Evolutionary conservation across 2,329 filamentous ascomycete genomes (phyloP), one percentile per base, ranked within the genome.

Genomic region (Teratosphaeriaceae sp.): DNA sequence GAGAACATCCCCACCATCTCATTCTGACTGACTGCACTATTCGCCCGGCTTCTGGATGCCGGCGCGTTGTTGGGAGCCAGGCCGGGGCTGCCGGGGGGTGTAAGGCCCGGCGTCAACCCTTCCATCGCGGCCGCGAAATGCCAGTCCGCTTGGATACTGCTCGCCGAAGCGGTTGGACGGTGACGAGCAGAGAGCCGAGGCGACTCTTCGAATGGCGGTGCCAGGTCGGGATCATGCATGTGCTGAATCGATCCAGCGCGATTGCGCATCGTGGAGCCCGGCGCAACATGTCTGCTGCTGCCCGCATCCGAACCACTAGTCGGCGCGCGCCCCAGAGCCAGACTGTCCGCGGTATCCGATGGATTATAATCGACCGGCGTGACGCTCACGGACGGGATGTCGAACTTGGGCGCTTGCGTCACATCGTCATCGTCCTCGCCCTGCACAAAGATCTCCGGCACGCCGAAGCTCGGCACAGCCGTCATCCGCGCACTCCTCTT

Each of bases 391-490:
- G 53, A 55, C 18, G 59, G 57, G 21, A 62, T 49, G 39, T 59
- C 50, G 38, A 57, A 40, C 37, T 47, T 54, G 40, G 45, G 58
- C 24, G 58, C 51, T 51, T 65, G 63, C 45, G 54, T 61, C 43
- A 40, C 45, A 34, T 47, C 67, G 40, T 67, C 57, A 16, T 64
- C 75, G 33, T 79, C 77, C 50, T 87, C 82, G 44, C 90, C 84
- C 51, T 96, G 88, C 18, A 96, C 85, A 48, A 86, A 82, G 48
- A 97, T 95, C 59, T 95, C 88, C 0, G 90, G 90, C 20, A 95
- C 84, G 16, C 80, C 82, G 51, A 95, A 80, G 53, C 86, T 80
- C 2, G 89, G 88, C 22, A 94, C 71, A 1, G 72, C 76, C 3
- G 81, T 84, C 79, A 96, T 85, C 47, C 88, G 84, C 16, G 82